Evolutionary conservation across 2,329 filamentous ascomycete genomes (phyloP), one percentile per base, ranked within the genome.

Genomic region (Ilyonectria robusta): DNA sequence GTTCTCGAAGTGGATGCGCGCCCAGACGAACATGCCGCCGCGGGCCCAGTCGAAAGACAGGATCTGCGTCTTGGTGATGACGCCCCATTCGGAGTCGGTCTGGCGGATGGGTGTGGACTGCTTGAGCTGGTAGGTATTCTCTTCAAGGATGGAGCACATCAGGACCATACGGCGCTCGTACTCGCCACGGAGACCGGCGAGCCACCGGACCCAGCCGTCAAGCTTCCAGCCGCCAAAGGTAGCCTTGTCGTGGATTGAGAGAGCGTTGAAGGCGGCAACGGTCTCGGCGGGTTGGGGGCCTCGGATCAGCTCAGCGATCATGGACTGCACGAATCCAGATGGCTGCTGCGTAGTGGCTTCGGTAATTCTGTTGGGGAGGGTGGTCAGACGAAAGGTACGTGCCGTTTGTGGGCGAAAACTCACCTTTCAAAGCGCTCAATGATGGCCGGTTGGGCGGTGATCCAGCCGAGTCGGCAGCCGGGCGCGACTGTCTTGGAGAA

Each of bases 401-500:
- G 3, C 21, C 17, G 6, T 11, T 13, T 6, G 35, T 23, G 9
- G 31, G 6, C 10, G 4, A 17, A 3, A 29, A 58, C 70, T 67
- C 71, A 79, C 74, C 82, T 78, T 40, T 84, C 71, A 48, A 96
- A 83, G 7, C 93, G 89, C 79, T 97, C 93, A 53, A 94, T 86
- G 54, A 98, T 83, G 1, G 84, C 89, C 1, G 94, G 94, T 76
- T 97, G 93, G 0, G 93, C 91, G 0, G 95, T 97, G 71, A 97
- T 91, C 94, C 94, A 98, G 46, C 95, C 95, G 1, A 98, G 84
- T 33, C 95, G 91, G 77, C 94, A 97, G 2, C 95, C 95, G 0
- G 95, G 95, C 0, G 94, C 94, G 19, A 97, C 88, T 0, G 94
- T 97, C 83, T 98, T 98, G 76, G 93, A 96, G 80, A 98, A 98